Percentiles rank a stretch among this genome's conserved stretches.
Evolutionary conservation across 192 early-diverging fungal genomes (phyloP).

Genomic region (Coemansia sp.): DNA sequence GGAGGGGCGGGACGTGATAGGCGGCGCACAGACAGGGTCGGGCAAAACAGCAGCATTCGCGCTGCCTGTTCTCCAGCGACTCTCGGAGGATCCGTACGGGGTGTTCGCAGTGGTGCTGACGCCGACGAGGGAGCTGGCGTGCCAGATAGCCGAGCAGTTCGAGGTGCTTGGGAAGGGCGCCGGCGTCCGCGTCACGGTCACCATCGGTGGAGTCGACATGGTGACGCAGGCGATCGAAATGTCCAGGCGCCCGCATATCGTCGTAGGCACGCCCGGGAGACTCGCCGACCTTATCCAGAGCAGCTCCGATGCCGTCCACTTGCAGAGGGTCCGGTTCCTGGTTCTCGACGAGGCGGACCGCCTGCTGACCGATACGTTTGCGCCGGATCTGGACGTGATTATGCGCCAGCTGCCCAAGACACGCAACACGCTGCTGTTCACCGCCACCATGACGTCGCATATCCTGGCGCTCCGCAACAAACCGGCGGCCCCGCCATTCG

Average conservation of each 20-base stretch:
- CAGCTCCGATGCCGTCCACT: slow-evolving; percentile 68
- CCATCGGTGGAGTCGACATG: slow-evolving; percentile 96
- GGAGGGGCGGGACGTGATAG: slow-evolving; percentile 80
- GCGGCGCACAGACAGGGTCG: slow-evolving; percentile 92
- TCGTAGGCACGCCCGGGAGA: slow-evolving; percentile 94
- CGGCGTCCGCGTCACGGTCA: slow-evolving; percentile 77
- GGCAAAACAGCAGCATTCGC: slow-evolving; percentile 99
- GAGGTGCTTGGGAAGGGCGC: slow-evolving; percentile 86
- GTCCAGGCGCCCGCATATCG: slow-evolving; percentile 80
- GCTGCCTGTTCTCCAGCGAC: slow-evolving; percentile 91
- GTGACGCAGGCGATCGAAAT: slow-evolving; percentile 91
- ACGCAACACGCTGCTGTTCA: slow-evolving; percentile 93
- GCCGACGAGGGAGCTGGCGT: slow-evolving; percentile 94
- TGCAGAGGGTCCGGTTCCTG: slow-evolving; percentile 76
- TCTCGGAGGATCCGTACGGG: slow-evolving; percentile 95
- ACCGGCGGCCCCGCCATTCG: slow-evolving; percentile 38
- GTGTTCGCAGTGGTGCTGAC: slow-evolving; percentile 96
- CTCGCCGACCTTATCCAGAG: slow-evolving; percentile 91
- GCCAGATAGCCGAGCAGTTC: slow-evolving; percentile 99
- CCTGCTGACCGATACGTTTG: slow-evolving; percentile 83
- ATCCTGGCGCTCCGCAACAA: slow-evolving; percentile 71
- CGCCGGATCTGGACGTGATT: slow-evolving; percentile 77
- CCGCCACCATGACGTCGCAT: slow-evolving; percentile 93
- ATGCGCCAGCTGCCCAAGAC: slow-evolving; percentile 75
- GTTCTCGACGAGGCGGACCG: slow-evolving; percentile 98